Percentiles rank a stretch among this genome's conserved stretches.
Evolutionary conservation across 352 stramenopile genomes (phyloP).

Genomic region (Phytopythium ostracodes): DNA sequence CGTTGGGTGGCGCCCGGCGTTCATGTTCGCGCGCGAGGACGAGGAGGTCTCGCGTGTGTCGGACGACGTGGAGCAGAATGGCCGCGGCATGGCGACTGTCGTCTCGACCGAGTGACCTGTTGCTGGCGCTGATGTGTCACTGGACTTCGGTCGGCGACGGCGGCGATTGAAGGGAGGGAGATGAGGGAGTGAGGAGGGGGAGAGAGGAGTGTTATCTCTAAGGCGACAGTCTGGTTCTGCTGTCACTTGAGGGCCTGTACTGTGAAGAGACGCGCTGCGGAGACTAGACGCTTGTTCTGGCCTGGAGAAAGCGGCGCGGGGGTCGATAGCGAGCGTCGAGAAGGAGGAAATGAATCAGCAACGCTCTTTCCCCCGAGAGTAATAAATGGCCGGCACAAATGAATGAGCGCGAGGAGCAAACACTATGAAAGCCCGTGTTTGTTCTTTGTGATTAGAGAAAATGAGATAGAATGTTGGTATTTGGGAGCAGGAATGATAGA

Average conservation of each 20-base stretch:
- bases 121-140: not conserved
- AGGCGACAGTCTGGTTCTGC: too few species aligned
- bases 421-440: not conserved
- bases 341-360: too few species aligned
- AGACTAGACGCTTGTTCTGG: not conserved
- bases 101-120: not conserved
- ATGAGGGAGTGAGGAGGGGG: not conserved
- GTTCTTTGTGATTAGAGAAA: not conserved
- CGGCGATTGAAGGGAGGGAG: not conserved
- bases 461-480: not conserved
- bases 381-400: not conserved
- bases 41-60: not conserved
- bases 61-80: not conserved
- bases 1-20: not conserved
- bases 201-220: too few species aligned
- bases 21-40: not conserved
- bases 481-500: not conserved
- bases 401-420: not conserved
- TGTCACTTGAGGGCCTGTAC: not conserved
- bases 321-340: not conserved
- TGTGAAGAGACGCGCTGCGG: not conserved
- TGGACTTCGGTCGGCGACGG: not conserved
- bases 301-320: too few species aligned
- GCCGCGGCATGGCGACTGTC: constrained; percentile 1
- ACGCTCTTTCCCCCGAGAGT: too few species aligned